Percentiles rank a stretch among this genome's conserved stretches.
Evolutionary conservation across 805 yeast genomes (phyloP).

Genomic region (Metschnikowia lachancei): DNA sequence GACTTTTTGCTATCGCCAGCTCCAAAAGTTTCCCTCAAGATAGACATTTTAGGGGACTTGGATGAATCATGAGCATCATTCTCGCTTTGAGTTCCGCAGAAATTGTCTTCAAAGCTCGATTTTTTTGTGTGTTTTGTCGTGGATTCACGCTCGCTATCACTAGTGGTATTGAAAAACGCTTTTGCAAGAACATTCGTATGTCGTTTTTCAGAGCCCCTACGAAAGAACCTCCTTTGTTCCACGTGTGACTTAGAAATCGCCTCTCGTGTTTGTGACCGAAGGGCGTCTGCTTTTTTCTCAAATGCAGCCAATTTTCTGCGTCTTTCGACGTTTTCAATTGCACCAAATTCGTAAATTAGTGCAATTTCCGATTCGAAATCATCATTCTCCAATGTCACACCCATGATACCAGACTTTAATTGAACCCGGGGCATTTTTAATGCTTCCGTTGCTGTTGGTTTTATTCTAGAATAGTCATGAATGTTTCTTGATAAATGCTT

Average conservation of each 20-base stretch:
- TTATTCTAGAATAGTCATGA: constrained; percentile 32
- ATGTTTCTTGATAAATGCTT: constrained; percentile 25
- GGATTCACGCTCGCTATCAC: neutral
- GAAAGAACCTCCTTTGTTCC: constrained; percentile 6
- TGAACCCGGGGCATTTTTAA: constrained; percentile 54
- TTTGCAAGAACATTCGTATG: constrained; percentile 7
- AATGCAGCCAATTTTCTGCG: constrained; percentile 45
- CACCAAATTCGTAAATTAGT: constrained; percentile 62
- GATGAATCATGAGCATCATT: neutral
- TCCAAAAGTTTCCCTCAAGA: constrained; percentile 1
- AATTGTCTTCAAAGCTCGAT: neutral
- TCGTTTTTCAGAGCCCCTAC: neutral
- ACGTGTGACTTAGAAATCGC: constrained; percentile 9
- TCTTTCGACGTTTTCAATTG: constrained; percentile 61
- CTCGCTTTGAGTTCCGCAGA: constrained; percentile 2
- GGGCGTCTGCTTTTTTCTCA: constrained; percentile 27
- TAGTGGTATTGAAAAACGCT: constrained; percentile 7
- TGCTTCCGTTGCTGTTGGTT: constrained; percentile 39
- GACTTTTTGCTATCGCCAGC: neutral
- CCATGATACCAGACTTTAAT: constrained; percentile 52
- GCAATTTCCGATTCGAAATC: constrained; percentile 79
- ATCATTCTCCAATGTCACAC: constrained; percentile 78
- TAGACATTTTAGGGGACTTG: neutral
- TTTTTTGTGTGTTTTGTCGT: neutral
- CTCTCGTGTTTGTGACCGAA: constrained; percentile 15